phyloP scores from a whole-genome alignment of 306 rosid species.

The Casuarina equisetifolia region DNA sequence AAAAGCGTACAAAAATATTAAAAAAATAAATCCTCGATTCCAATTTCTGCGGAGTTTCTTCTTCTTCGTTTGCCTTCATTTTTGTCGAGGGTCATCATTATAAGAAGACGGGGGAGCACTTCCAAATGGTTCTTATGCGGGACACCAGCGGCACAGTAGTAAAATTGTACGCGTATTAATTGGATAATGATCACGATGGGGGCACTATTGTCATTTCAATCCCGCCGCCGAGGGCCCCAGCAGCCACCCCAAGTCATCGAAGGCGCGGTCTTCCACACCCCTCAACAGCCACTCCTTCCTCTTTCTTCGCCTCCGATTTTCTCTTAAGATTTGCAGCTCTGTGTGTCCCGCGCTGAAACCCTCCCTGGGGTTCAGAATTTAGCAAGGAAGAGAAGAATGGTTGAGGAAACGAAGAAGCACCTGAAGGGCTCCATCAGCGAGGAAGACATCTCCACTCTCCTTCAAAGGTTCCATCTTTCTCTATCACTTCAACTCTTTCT shows the following conservation, averaged over 20 bases:
- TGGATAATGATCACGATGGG: too few relatives aligned
- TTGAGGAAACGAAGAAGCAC: slow-evolving; percentile 32
- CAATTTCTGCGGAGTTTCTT: too few relatives aligned
- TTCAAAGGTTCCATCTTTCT: slow-evolving; percentile 42
- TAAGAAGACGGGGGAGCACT: too few relatives aligned
- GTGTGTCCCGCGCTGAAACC: neutral
- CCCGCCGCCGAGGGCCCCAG: neutral
- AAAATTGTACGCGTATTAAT: too few relatives aligned
- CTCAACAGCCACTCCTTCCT: neutral
- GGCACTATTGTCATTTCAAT: neutral
- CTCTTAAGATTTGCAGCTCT: neutral
- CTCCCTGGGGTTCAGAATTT: slow-evolving; percentile 23
- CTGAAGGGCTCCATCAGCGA: slow-evolving; percentile 48
- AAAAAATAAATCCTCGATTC: too few relatives aligned
- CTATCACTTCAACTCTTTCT: neutral
- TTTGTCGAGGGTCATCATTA: too few relatives aligned
- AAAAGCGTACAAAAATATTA: too few relatives aligned
- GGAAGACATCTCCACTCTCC: slow-evolving; percentile 47
- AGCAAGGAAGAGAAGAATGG: slow-evolving; percentile 33
- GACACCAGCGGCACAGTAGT: too few relatives aligned
- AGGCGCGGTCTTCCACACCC: slow-evolving; percentile 10
- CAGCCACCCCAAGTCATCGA: too few relatives aligned
- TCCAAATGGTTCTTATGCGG: too few relatives aligned
- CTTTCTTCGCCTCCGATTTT: neutral
- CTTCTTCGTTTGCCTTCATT: too few relatives aligned